A percentile compares a stretch with the other conserved stretches of the same genome.
phyloP scores from a whole-genome alignment of 1,284 basidiomycete species.

The Apiotrichum laibachii region DNA sequence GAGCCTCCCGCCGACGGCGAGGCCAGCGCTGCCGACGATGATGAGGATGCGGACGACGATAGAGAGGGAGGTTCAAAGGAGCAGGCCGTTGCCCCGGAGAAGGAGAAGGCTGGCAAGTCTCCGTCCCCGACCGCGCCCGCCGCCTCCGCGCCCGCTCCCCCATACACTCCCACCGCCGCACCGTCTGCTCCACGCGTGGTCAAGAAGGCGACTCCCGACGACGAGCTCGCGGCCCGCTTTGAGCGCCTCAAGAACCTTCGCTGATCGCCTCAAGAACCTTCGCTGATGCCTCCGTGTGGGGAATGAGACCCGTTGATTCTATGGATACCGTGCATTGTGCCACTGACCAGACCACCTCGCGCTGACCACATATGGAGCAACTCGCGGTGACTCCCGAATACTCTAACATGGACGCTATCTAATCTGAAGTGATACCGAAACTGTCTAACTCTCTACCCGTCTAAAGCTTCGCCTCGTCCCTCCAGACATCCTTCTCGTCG shows the following conservation, averaged over 20 bases:
- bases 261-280: too few relatives aligned
- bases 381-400: too few relatives aligned
- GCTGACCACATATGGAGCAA: too few relatives aligned
- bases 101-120: conserved; percentile 5
- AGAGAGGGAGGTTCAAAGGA: conserved; percentile 28
- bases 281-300: too few relatives aligned
- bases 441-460: too few relatives aligned
- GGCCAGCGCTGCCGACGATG: conserved; percentile 24
- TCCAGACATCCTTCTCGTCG: too few relatives aligned
- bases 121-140: background rate
- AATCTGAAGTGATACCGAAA: too few relatives aligned
- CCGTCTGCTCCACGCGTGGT: conserved; percentile 4
- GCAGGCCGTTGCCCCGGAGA: conserved; percentile 33
- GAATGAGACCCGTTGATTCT: too few relatives aligned
- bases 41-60: conserved; percentile 36
- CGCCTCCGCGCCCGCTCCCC: background rate
- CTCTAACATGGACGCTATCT: too few relatives aligned
- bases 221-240: conserved; percentile 46
- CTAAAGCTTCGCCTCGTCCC: too few relatives aligned
- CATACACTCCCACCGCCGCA: background rate
- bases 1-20: conserved; percentile 2
- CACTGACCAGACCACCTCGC: too few relatives aligned
- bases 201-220: conserved; percentile 38
- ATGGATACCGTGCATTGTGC: too few relatives aligned
- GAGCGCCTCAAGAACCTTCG: conserved; percentile 38